These are phyloP conservation scores for Pythium insidiosum DNA, from an alignment of 352 stramenopile species.

Conservation along the genomic window DNA sequence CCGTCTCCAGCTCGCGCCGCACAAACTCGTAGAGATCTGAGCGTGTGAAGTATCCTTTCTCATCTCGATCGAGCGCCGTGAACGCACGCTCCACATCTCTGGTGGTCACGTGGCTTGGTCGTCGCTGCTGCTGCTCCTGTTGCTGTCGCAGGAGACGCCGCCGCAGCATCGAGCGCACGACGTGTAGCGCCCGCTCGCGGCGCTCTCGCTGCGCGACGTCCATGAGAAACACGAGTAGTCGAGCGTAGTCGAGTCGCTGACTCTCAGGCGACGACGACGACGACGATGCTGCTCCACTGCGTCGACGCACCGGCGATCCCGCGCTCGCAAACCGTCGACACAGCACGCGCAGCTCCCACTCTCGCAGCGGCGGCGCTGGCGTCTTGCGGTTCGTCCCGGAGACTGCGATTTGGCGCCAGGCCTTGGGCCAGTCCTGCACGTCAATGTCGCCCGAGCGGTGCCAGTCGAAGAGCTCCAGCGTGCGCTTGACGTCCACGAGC, in stretches of 20 bases:
- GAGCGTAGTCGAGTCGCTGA: slow-evolving; percentile 47
- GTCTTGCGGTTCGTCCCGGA: background rate
- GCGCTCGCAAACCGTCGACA: slow-evolving; percentile 20
- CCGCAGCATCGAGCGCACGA: too few species aligned
- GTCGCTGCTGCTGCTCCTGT: slow-evolving; percentile 28
- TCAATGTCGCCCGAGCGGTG: slow-evolving; percentile 24
- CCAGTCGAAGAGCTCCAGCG: slow-evolving; percentile 43
- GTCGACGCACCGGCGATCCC: too few species aligned
- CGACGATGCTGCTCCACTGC: too few species aligned
- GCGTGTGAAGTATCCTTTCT: slow-evolving; percentile 37
- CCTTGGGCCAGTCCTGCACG: slow-evolving; percentile 36
- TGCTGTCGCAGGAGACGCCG: too few species aligned
- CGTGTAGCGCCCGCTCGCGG: too few species aligned
- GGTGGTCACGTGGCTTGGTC: slow-evolving; percentile 10
- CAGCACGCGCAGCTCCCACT: slow-evolving; percentile 38
- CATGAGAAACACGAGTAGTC: slow-evolving; percentile 41
- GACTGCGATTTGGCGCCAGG: slow-evolving; percentile 19
- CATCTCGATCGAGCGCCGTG: slow-evolving; percentile 21
- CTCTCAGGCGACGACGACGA: too few species aligned
- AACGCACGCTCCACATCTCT: slow-evolving; percentile 27
- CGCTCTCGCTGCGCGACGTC: too few species aligned
- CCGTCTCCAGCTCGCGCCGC: background rate
- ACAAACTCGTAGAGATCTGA: slow-evolving; percentile 19
- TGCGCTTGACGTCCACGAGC: slow-evolving; percentile 33
- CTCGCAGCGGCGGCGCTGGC: slow-evolving; percentile 5